These are phyloP conservation scores for Codiaeum variegatum DNA, from an alignment of 441 rosid species.

Conservation along the genomic window DNA sequence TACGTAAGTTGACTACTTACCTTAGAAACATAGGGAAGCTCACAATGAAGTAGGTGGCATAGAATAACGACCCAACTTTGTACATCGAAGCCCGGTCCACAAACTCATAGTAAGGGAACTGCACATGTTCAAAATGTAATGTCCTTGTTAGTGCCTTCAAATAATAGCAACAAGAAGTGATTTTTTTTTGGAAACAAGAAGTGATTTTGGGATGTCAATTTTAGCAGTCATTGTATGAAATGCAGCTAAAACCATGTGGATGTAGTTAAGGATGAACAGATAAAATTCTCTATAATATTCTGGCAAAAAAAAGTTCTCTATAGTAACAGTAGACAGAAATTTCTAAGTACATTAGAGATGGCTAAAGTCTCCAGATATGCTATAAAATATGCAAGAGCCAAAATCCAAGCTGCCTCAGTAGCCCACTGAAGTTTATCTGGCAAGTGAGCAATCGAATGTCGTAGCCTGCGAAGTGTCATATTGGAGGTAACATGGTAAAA, in stretches of 20 bases:
- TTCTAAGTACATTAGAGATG: conserved; percentile 71
- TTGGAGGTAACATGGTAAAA: conserved; percentile 89
- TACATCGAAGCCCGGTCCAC: conserved; percentile 96
- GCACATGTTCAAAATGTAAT: conserved; percentile 34
- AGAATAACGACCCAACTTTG: conserved; percentile 89
- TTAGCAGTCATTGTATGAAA: neutral
- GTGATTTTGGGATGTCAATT: too few relatives aligned
- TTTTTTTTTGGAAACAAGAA: neutral
- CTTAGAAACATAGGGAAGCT: conserved; percentile 99
- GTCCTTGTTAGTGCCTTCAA: conserved; percentile 12
- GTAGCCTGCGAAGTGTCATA: conserved; percentile 80
- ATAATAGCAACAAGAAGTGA: neutral
- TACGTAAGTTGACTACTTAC: conserved; percentile 37
- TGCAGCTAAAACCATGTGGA: neutral
- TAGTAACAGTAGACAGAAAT: conserved; percentile 1
- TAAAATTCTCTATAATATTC: too few relatives aligned
- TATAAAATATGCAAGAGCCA: conserved; percentile 86
- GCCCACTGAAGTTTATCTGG: conserved; percentile 63
- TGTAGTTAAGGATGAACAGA: neutral
- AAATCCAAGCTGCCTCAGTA: conserved; percentile 76
- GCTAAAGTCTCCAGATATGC: conserved; percentile 91
- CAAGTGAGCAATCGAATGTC: conserved; percentile 57
- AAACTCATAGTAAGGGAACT: conserved; percentile 97
- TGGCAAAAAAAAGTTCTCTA: neutral
- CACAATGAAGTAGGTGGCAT: conserved; percentile 90